These are phyloP conservation scores for Mycena vulgaris DNA, from an alignment of 768 basidiomycete genomes.

Conservation along the genomic window DNA sequence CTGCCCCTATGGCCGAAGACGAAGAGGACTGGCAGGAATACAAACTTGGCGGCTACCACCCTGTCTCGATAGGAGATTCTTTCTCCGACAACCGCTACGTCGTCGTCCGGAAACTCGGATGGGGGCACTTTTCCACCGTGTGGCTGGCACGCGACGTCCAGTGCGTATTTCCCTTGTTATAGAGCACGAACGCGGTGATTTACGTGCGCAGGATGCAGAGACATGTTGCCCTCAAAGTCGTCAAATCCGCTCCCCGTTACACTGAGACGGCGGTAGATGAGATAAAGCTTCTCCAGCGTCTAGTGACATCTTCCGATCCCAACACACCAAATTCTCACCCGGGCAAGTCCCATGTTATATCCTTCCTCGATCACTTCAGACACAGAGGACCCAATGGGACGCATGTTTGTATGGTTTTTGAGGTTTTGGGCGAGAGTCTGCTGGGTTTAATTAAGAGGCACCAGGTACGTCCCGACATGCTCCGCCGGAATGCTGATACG, in stretches of 20 bases:
- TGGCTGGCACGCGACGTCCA: constrained; percentile 59
- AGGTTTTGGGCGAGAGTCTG: constrained; percentile 97
- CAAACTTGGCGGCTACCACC: constrained; percentile 45
- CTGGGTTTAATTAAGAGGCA: constrained; percentile 97
- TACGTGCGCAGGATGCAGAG: constrained; percentile 64
- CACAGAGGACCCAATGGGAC: constrained; percentile 97
- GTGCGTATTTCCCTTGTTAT: constrained; percentile 39
- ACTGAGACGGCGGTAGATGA: constrained; percentile 99
- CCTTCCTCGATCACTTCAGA: constrained; percentile 96
- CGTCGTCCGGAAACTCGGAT: constrained; percentile 70
- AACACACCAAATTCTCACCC: constrained; percentile 69
- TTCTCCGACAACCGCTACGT: constrained; percentile 54
- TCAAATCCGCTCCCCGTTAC: constrained; percentile 98
- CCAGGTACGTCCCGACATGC: constrained; percentile 58
- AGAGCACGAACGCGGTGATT: constrained; percentile 49
- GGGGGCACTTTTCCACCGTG: constrained; percentile 65
- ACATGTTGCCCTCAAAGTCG: constrained; percentile 56
- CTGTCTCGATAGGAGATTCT: constrained; percentile 54
- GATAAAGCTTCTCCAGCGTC: constrained; percentile 96
- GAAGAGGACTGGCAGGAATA: constrained; percentile 41
- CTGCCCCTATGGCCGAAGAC: constrained; percentile 35
- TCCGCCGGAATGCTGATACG: background rate
- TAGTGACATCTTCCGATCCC: constrained; percentile 77
- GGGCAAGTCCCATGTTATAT: constrained; percentile 96
- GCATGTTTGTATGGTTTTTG: constrained; percentile 99